A percentile compares a stretch with the other conserved stretches of the same genome.
Evolutionary conservation across 208 protist species (phyloP).

Genomic region (Novymonas esmeraldas): DNA sequence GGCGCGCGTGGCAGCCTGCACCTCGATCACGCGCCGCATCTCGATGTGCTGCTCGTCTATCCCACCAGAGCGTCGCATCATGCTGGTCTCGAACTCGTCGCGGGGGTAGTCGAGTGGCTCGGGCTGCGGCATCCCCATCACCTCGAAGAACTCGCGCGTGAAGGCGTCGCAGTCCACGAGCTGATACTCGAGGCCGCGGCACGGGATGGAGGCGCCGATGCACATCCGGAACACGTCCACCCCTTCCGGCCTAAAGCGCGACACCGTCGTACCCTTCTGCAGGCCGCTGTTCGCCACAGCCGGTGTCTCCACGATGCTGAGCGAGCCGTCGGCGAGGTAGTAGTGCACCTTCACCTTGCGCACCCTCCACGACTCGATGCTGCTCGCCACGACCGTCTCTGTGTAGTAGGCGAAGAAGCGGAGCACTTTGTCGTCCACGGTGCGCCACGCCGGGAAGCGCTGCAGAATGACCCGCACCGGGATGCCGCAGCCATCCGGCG

Average conservation of each 20-base stretch:
- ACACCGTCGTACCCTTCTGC: constrained; percentile 87
- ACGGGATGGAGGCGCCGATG: constrained; percentile 77
- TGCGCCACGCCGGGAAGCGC: constrained; percentile 87
- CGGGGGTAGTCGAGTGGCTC: constrained; percentile 73
- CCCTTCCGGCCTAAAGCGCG: constrained; percentile 79
- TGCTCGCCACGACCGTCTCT: constrained; percentile 93
- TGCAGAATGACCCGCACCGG: constrained; percentile 66
- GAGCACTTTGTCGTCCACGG: constrained; percentile 94
- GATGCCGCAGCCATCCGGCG: constrained; percentile 61
- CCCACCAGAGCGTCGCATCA: constrained; percentile 16
- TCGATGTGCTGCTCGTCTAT: constrained; percentile 75
- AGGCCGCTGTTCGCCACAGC: constrained; percentile 93
- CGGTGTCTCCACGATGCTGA: constrained; percentile 93
- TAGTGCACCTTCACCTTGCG: constrained; percentile 93
- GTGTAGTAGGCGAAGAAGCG: constrained; percentile 96
- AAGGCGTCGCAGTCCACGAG: constrained; percentile 95
- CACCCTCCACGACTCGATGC: constrained; percentile 86
- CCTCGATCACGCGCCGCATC: constrained; percentile 86
- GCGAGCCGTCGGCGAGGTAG: constrained; percentile 94
- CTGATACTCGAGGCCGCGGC: constrained; percentile 90
- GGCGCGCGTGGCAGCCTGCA: constrained; percentile 55
- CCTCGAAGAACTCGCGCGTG: constrained; percentile 92
- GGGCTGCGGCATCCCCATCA: constrained; percentile 75
- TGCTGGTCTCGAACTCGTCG: constrained; percentile 79
- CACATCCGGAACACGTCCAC: constrained; percentile 79